Conservation (phyloP, 2,329 filamentous ascomycete genomes). For the Pseudocercospora eumusae region DNA sequence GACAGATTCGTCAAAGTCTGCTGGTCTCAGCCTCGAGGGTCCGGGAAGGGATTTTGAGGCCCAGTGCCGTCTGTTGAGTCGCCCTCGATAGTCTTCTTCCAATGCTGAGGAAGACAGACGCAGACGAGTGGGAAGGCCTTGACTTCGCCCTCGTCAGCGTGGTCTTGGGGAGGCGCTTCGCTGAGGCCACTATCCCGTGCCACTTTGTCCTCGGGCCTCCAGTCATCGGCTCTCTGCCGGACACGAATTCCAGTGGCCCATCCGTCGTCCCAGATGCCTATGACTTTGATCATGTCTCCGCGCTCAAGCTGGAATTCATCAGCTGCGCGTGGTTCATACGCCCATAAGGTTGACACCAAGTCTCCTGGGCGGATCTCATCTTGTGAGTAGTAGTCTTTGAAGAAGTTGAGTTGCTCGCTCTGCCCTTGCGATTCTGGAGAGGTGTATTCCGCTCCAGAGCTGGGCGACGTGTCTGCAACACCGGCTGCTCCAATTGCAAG, state of each 20-base stretch:
- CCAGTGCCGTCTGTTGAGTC: constrained; percentile 54
- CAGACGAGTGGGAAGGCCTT: constrained; percentile 98
- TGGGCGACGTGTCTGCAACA: constrained; percentile 73
- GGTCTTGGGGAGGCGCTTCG: constrained; percentile 57
- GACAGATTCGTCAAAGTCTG: constrained; percentile 7
- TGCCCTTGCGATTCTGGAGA: constrained; percentile 89
- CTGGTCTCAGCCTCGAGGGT: constrained; percentile 13
- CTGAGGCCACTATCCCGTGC: constrained; percentile 94
- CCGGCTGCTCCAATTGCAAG: constrained; percentile 49
- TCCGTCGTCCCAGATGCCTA: constrained; percentile 98
- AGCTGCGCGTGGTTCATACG: constrained; percentile 88
- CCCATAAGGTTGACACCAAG: constrained; percentile 89
- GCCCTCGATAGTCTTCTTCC: constrained; percentile 94
- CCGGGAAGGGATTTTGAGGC: constrained; percentile 15
- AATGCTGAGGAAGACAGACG: constrained; percentile 91
- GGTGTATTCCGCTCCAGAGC: constrained; percentile 72
- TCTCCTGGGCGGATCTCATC: constrained; percentile 94
- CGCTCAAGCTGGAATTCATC: constrained; percentile 93
- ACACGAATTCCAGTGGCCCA: constrained; percentile 94
- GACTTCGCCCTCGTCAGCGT: constrained; percentile 67
- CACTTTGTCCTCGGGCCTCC: constrained; percentile 66
- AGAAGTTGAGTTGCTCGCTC: constrained; percentile 91
- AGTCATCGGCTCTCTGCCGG: constrained; percentile 82
- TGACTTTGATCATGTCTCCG: constrained; percentile 96
- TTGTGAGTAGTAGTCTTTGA: constrained; percentile 98